phyloP scores from a whole-genome alignment of 495 filamentous ascomycete species.

The Talaromyces wortmannii region DNA sequence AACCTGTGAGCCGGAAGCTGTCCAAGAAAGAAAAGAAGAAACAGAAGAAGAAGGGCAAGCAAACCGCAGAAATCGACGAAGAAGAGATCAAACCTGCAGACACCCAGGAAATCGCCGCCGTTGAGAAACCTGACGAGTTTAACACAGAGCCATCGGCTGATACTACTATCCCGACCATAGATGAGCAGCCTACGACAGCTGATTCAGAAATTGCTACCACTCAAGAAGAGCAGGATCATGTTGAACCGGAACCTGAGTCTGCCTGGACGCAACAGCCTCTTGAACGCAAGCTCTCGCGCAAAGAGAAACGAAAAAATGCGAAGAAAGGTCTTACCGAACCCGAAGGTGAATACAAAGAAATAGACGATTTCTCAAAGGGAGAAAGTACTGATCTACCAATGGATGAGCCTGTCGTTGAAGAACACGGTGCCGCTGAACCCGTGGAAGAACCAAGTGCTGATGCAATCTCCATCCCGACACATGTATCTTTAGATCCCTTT shows the following conservation, averaged over 20 bases:
- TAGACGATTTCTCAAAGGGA: neutral
- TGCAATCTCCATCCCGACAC: neutral
- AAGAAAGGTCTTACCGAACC: constrained; percentile 6
- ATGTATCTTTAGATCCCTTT: constrained; percentile 8
- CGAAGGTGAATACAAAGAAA: neutral
- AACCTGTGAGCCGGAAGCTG: constrained; percentile 16
- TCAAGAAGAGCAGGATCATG: neutral
- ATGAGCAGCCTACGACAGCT: neutral
- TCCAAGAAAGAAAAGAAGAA: constrained; percentile 39
- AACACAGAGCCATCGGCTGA: neutral
- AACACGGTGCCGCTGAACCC: neutral
- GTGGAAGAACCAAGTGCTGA: neutral
- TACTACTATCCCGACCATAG: neutral
- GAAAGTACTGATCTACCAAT: neutral
- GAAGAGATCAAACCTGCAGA: neutral
- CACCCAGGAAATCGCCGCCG: neutral
- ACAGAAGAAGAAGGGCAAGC: constrained; percentile 24
- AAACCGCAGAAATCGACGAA: neutral
- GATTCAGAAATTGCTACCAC: neutral
- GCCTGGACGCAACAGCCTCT: constrained; percentile 61
- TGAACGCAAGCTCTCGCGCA: constrained; percentile 65
- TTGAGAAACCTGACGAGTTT: constrained; percentile 2
- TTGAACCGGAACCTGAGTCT: constrained; percentile 41
- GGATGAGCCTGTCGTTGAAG: neutral
- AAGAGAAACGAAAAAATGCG: constrained; percentile 10